A percentile compares a stretch with the other conserved stretches of the same genome.
These are phyloP conservation scores for Stachybotrys chlorohalonatus DNA, from an alignment of 2,329 filamentous ascomycete genomes.

Conservation along the genomic window DNA sequence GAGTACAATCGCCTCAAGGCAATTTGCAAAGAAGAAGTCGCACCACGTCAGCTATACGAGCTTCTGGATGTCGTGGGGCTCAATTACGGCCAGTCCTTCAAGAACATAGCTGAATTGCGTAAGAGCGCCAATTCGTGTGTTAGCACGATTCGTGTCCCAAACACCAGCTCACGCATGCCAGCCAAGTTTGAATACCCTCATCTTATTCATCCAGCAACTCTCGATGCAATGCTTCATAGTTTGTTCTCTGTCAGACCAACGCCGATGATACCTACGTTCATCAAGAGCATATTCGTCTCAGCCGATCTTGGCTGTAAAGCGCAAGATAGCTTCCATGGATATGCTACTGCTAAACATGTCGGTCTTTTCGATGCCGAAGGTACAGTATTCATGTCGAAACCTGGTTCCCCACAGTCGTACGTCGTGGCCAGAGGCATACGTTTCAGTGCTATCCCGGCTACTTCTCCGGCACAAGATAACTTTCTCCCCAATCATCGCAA, in stretches of 20 bases:
- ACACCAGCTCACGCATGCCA: slow-evolving; percentile 45
- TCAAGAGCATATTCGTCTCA: slow-evolving; percentile 37
- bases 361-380: slow-evolving; percentile 30
- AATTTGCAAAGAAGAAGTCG: slow-evolving; percentile 21
- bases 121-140: slow-evolving; percentile 24
- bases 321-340: slow-evolving; percentile 16
- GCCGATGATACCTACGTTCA: slow-evolving; percentile 40
- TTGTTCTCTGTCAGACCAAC: slow-evolving; percentile 34
- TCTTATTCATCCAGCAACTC: slow-evolving; percentile 47
- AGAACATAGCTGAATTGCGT: slow-evolving; percentile 30
- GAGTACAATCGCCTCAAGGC: slow-evolving; percentile 13
- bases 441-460: slow-evolving; percentile 24
- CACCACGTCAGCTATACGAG: slow-evolving; percentile 40
- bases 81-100: slow-evolving; percentile 41
- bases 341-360: slow-evolving; percentile 25
- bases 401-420: slow-evolving; percentile 18
- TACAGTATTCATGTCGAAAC: slow-evolving; percentile 32
- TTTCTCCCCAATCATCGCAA: slow-evolving; percentile 41
- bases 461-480: slow-evolving; percentile 11
- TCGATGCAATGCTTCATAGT: slow-evolving; percentile 48
- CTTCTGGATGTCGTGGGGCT: slow-evolving; percentile 39
- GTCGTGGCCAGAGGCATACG: slow-evolving; percentile 36
- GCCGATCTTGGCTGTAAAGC: slow-evolving; percentile 21
- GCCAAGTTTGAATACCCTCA: slow-evolving; percentile 42
- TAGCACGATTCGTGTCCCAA: slow-evolving; percentile 31